Evolutionary conservation across 495 filamentous ascomycete species (phyloP).

Genomic region (Evernia prunastri): DNA sequence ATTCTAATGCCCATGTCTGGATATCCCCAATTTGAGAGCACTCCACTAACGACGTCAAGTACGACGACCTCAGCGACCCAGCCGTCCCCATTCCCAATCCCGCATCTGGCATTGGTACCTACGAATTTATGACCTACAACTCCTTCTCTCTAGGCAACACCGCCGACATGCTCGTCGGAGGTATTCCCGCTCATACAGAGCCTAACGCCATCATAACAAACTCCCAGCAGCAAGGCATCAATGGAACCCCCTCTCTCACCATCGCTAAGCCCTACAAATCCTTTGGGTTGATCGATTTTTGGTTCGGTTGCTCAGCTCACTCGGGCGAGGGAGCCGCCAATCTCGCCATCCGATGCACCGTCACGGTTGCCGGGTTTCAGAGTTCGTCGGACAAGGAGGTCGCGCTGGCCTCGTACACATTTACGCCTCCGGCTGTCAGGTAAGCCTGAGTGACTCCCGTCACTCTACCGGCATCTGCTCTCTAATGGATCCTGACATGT

Average conservation of each 20-base stretch:
- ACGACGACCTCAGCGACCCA: neutral
- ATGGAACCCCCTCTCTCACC: neutral
- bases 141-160: neutral
- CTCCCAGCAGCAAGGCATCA: neutral
- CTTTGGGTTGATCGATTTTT: neutral
- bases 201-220: neutral
- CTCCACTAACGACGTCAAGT: neutral
- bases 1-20: neutral
- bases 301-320: neutral
- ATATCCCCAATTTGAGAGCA: neutral
- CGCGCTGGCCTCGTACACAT: conserved; percentile 1
- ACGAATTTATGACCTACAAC: neutral
- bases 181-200: neutral
- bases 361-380: conserved; percentile 6
- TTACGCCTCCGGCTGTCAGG: conserved; percentile 4
- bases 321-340: neutral
- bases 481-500: too few relatives aligned
- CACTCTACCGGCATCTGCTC: too few relatives aligned
- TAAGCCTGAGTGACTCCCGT: too few relatives aligned
- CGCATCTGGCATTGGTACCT: too few relatives aligned
- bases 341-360: neutral
- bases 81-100: neutral
- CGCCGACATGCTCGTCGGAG: neutral
- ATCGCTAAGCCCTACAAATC: neutral
- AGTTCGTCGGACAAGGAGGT: neutral